Base-by-base conservation (phyloP, 352 stramenopile species). In the Phytophthora syringae region DNA sequence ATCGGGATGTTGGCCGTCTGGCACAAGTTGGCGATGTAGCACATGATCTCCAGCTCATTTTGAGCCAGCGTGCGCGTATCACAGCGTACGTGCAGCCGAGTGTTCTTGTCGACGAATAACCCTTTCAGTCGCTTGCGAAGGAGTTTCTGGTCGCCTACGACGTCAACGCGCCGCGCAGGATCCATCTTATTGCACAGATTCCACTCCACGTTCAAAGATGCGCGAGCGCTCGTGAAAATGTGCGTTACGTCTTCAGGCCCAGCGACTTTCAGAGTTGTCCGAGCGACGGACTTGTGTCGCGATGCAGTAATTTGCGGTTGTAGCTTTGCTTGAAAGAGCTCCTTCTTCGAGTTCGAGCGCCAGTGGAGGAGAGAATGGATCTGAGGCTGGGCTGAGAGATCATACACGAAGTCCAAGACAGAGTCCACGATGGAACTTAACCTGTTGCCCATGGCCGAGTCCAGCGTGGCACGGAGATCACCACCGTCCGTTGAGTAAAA, bases 41-140 rank as follows among this genome's bases (percentile, higher is more conserved):
- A 74, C 59, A 90, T 68, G 58, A 90, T 85, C 56, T 90, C 81
- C 39, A 88, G 54, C 44, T 90, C 81, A 30, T 85, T 90, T 3
- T 80, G 74, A 11, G 79, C 56, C 30, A 83, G 47, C 0, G 63
- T 61, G 2, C 83, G 25, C 6, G 75, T 74, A 32, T 82, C 72
- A 21, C 70, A 75, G n/a, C 63, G 75, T 18, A 76, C 76, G 5
- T 69, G 65, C 21, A 79, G 56, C 24, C 73, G 70, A 34, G 79
- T 81, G 59, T 68, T 79, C 21, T 88, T 90, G 27, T 88, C 79
- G 6, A 90, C 79, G 15, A 88, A 77, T 1, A 85, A 55, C n/a
- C 78, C 73, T 34, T 80, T 81, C 13, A 71, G 34, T 6, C 69
- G 67, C 55, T 82, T 86, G 24, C 76, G 73, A 62, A 85, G 71